Evolutionary conservation across 2,329 filamentous ascomycete genomes (phyloP).

Genomic region (Sphaerostilbella broomeana): DNA sequence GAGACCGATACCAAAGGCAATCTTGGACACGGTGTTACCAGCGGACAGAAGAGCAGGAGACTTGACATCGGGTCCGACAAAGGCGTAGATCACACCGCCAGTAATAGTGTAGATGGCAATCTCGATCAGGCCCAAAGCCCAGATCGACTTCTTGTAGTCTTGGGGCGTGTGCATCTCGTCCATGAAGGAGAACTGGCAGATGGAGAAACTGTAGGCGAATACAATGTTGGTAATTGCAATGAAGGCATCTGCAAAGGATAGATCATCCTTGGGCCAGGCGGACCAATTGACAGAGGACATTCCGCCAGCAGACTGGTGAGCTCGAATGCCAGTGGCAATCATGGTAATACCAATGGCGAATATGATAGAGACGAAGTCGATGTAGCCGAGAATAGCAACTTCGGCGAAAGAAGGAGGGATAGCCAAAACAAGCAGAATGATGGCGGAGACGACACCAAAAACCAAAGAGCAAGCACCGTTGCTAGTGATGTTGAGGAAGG

Average conservation of each 20-base stretch:
- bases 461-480: slow-evolving; percentile 43
- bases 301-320: slow-evolving; percentile 25
- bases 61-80: slow-evolving; percentile 55
- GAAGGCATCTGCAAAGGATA: slow-evolving; percentile 49
- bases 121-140: slow-evolving; percentile 54
- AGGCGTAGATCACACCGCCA: slow-evolving; percentile 62
- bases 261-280: slow-evolving; percentile 38
- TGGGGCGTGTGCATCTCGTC: slow-evolving; percentile 45
- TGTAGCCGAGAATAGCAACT: slow-evolving; percentile 43
- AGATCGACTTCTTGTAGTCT: slow-evolving; percentile 49
- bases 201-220: slow-evolving; percentile 57
- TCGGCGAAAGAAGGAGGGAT: slow-evolving; percentile 44
- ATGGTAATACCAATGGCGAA: slow-evolving; percentile 60
- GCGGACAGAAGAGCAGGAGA: slow-evolving; percentile 65
- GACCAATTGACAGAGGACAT: slow-evolving; percentile 33
- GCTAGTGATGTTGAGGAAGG: slow-evolving; percentile 57
- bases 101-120: slow-evolving; percentile 61
- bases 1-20: slow-evolving; percentile 63
- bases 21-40: slow-evolving; percentile 50
- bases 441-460: slow-evolving; percentile 39
- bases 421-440: slow-evolving; percentile 39
- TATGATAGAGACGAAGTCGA: slow-evolving; percentile 56
- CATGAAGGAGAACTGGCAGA: slow-evolving; percentile 48
- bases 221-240: slow-evolving; percentile 61
- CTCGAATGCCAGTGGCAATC: slow-evolving; percentile 52